Evolutionary conservation across 2,329 filamentous ascomycete genomes (phyloP).

Genomic region (Rachicladosporium sp.): DNA sequence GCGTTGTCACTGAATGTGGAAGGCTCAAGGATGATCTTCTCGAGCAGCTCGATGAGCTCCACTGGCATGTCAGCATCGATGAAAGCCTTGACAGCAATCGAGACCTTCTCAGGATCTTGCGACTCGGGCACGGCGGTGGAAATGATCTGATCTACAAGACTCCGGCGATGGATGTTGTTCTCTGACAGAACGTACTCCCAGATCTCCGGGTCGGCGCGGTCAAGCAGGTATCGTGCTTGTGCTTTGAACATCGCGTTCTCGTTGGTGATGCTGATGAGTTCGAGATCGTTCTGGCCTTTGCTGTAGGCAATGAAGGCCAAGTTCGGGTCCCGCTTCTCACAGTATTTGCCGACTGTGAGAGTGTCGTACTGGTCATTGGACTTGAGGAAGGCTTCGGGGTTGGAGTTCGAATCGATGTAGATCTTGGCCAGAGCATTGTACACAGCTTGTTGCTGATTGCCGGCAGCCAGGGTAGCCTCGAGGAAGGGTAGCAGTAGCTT

Average conservation of each 20-base stretch:
- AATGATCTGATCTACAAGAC: constrained; percentile 90
- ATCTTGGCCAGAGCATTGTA: constrained; percentile 98
- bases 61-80: constrained; percentile 79
- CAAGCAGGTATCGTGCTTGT: constrained; percentile 89
- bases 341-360: constrained; percentile 88
- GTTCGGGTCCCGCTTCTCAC: constrained; percentile 95
- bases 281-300: constrained; percentile 94
- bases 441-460: constrained; percentile 91
- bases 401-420: constrained; percentile 97
- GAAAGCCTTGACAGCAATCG: constrained; percentile 85
- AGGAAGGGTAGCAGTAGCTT: constrained; percentile 95
- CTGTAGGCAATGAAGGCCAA: constrained; percentile 87
- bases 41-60: constrained; percentile 91
- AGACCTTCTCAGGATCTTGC: constrained; percentile 86
- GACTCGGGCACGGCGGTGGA: constrained; percentile 81
- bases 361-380: constrained; percentile 97
- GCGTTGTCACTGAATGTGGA: constrained; percentile 96
- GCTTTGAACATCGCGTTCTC: constrained; percentile 99
- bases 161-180: constrained; percentile 91
- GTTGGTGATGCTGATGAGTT: constrained; percentile 94
- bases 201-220: constrained; percentile 77
- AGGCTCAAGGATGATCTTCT: constrained; percentile 99
- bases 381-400: constrained; percentile 93
- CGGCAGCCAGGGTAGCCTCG: constrained; percentile 75
- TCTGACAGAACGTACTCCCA: constrained; percentile 91